These are phyloP conservation scores for Sphenostylis stenocarpa DNA, from an alignment of 306 rosid species.

Conservation along the genomic window DNA sequence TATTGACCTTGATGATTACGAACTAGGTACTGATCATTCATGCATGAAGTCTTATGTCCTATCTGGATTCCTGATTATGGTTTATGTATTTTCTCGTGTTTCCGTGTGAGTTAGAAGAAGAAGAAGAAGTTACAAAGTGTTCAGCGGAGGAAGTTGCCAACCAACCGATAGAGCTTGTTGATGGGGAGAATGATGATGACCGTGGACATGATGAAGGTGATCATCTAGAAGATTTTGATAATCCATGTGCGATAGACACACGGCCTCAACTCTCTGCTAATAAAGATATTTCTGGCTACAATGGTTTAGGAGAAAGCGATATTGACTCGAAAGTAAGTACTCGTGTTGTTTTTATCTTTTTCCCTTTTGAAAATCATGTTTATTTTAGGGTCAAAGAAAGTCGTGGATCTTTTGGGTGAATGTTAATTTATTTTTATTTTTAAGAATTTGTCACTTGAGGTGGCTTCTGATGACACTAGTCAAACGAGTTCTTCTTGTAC, in stretches of 20 bases:
- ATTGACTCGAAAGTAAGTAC: slow-evolving; percentile 46
- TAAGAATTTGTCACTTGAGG: slow-evolving; percentile 36
- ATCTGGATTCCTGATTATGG: not conserved
- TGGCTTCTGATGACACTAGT: slow-evolving; percentile 29
- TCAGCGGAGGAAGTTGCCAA: slow-evolving; percentile 16
- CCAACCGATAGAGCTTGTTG: slow-evolving; percentile 26
- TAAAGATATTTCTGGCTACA: slow-evolving; percentile 24
- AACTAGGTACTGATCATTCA: slow-evolving; percentile 37
- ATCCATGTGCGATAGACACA: slow-evolving; percentile 4
- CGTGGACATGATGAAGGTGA: not conserved
- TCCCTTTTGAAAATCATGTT: not conserved
- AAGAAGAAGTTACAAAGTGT: slow-evolving; percentile 12
- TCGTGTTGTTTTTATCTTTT: not conserved
- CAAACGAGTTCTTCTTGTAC: slow-evolving; percentile 36
- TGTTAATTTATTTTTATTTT: slow-evolving; percentile 1
- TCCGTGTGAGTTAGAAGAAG: slow-evolving; percentile 24
- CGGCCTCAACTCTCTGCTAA: slow-evolving; percentile 34
- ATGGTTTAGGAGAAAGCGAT: slow-evolving; percentile 24
- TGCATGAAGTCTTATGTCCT: not conserved
- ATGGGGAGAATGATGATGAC: not conserved
- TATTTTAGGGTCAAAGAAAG: not conserved
- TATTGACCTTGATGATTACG: slow-evolving; percentile 48
- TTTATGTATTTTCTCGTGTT: slow-evolving; percentile 24
- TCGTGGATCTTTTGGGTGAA: slow-evolving; percentile 13
- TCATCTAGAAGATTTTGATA: not conserved